A percentile compares a stretch with the other conserved stretches of the same genome.
Conservation (phyloP, 2,329 filamentous ascomycete genomes). For the Fusarium agapanthi region DNA sequence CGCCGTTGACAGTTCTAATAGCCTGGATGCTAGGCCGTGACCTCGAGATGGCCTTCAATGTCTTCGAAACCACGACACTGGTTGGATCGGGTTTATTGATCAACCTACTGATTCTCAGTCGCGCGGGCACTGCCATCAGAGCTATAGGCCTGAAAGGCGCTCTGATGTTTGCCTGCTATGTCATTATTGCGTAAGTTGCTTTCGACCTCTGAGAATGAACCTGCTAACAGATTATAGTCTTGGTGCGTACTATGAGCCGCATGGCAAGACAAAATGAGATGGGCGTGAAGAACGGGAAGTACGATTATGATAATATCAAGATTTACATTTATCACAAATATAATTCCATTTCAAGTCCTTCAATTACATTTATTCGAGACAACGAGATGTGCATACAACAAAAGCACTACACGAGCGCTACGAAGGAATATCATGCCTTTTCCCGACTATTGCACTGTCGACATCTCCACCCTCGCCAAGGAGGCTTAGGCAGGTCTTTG, state of each 20-base stretch:
- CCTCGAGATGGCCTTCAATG: slow-evolving; percentile 75
- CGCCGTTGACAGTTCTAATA: slow-evolving; percentile 66
- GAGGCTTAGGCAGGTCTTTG: too few relatives aligned
- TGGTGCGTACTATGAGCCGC: slow-evolving; percentile 31
- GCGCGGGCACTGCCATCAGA: slow-evolving; percentile 71
- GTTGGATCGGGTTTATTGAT: slow-evolving; percentile 77
- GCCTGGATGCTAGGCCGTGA: slow-evolving; percentile 65
- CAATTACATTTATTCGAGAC: too few relatives aligned
- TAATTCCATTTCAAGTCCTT: background rate
- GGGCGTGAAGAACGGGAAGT: too few relatives aligned
- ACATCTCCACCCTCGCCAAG: too few relatives aligned
- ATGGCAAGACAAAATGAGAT: slow-evolving; percentile 9
- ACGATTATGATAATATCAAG: slow-evolving; percentile 25
- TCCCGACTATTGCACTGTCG: too few relatives aligned
- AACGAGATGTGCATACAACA: too few relatives aligned
- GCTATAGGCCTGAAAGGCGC: slow-evolving; percentile 62
- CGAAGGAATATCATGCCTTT: too few relatives aligned
- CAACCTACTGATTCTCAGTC: slow-evolving; percentile 79
- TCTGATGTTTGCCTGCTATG: slow-evolving; percentile 62
- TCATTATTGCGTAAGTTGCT: slow-evolving; percentile 55
- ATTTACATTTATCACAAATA: background rate
- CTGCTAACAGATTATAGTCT: background rate
- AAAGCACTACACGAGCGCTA: too few relatives aligned
- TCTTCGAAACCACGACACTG: slow-evolving; percentile 78
- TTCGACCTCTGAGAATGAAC: fast-evolving